Base-by-base conservation (phyloP, 2,329 filamentous ascomycete species). In the Neofusicoccum ribis region DNA sequence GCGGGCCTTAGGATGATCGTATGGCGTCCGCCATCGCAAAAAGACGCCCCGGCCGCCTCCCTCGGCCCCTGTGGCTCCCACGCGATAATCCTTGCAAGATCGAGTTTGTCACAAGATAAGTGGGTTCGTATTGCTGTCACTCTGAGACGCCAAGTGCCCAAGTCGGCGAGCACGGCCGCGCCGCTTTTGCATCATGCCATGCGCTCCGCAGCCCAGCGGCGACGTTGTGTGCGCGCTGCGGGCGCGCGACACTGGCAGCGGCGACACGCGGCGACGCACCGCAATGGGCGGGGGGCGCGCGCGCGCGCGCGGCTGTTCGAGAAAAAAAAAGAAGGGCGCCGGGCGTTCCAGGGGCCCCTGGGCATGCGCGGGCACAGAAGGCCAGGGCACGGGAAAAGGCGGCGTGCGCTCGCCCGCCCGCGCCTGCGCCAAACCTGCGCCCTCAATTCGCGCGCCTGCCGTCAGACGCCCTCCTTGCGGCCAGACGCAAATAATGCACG, bases 41-140 rank as follows among this genome's bases (percentile, higher is more conserved):
- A 56, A 49, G 52, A 46, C 51, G 62, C 62, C 62, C 51, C 62
- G 62, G 51, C 62, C 36, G 51, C 62, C 51, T 50, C 43, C 62
- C 62, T 64, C 49, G 62, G 62, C 62, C 62, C 62, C 62, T 64
- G 62, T 64, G 62, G 62, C 62, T 64, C 62, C 62, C 62, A 64
- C 62, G 62, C 62, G 62, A 49, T 41, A 64, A 64, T 64, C 62
- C 62, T 56, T 64, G 62, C 62, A 56, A 56, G 62, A 64, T 64
- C 62, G 62, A 43, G 50, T 49, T 58, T 64, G 62, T 64, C 62
- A 64, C 62, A 64, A 64, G 62, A 64, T 64, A 64, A 58, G 62
- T 64, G 62, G 62, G 50, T 64, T 56, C 62, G 50, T 56, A 56
- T 64, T 64, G 62, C 50, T 64, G 62, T 64, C 62, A 64, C 62